A percentile compares a stretch with the other conserved stretches of the same genome.
Evolutionary conservation across 1,284 basidiomycete genomes (phyloP).

Genomic region (Tylopilus sp.): DNA sequence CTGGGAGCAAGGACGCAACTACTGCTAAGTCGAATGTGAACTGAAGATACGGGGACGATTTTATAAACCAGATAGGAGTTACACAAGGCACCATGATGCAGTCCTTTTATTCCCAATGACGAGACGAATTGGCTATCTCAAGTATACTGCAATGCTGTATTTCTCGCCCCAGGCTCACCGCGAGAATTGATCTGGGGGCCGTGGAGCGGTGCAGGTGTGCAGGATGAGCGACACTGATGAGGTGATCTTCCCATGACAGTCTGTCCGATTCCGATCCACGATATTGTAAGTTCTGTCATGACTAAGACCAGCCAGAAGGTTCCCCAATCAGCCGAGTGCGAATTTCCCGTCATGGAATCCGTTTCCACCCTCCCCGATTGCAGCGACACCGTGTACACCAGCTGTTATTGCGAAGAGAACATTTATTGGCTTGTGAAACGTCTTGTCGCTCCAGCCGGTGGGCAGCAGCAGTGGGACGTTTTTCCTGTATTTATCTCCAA

Average conservation of each 20-base stretch:
- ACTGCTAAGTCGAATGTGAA: neutral
- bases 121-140: neutral
- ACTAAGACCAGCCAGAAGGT: constrained; percentile 1
- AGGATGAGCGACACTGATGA: neutral
- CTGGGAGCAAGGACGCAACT: neutral
- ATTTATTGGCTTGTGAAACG: constrained; percentile 53
- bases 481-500: constrained; percentile 68
- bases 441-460: constrained; percentile 35
- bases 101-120: neutral
- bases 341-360: constrained; percentile 18
- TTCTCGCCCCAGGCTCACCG: neutral
- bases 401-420: constrained; percentile 66
- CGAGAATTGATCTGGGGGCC: constrained; percentile 9
- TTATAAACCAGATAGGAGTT: neutral
- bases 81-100: neutral
- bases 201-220: too few relatives aligned
- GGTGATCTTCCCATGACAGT: neutral
- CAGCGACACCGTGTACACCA: constrained; percentile 20
- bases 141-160: constrained; percentile 7
- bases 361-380: constrained; percentile 17
- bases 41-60: constrained; percentile 1
- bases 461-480: constrained; percentile 42
- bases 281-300: constrained; percentile 9
- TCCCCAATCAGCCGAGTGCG: constrained; percentile 17
- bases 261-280: constrained; percentile 6